Evolutionary conservation across 495 filamentous ascomycete species (phyloP).

Genomic region (Daldinia decipiens): DNA sequence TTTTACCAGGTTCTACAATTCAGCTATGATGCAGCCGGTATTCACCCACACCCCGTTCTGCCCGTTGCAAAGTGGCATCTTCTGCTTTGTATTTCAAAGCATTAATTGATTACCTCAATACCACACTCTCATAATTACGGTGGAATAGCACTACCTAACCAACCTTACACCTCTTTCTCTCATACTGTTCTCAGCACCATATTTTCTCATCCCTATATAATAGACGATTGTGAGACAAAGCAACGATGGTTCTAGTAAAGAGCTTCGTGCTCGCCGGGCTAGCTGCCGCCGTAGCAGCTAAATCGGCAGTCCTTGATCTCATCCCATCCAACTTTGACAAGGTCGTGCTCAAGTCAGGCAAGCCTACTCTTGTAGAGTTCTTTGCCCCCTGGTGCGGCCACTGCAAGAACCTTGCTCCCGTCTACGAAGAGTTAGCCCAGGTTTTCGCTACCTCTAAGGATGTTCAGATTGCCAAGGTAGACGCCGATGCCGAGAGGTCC

Average conservation of each 20-base stretch:
- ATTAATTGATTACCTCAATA: slow-evolving; percentile 23
- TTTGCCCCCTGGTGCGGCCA: slow-evolving; percentile 99
- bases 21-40: slow-evolving; percentile 29
- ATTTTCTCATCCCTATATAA: not conserved
- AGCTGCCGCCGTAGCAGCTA: slow-evolving; percentile 57
- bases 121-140: slow-evolving; percentile 8
- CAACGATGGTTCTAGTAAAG: slow-evolving; percentile 62
- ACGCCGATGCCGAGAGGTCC: slow-evolving; percentile 86
- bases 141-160: slow-evolving; percentile 2
- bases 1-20: slow-evolving; percentile 29
- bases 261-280: slow-evolving; percentile 63
- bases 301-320: slow-evolving; percentile 82
- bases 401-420: slow-evolving; percentile 95
- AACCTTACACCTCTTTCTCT: not conserved
- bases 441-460: slow-evolving; percentile 77
- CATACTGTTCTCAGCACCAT: not conserved
- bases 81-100: slow-evolving; percentile 44
- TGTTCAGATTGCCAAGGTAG: slow-evolving; percentile 92
- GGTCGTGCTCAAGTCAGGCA: slow-evolving; percentile 87
- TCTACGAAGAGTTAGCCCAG: slow-evolving; percentile 91
- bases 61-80: slow-evolving; percentile 45
- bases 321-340: slow-evolving; percentile 89
- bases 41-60: slow-evolving; percentile 21
- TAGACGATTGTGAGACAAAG: slow-evolving; percentile 25
- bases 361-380: slow-evolving; percentile 97